Conservation (phyloP, 2,329 filamentous ascomycete species). For the Graphiopsis chlorocephala region DNA sequence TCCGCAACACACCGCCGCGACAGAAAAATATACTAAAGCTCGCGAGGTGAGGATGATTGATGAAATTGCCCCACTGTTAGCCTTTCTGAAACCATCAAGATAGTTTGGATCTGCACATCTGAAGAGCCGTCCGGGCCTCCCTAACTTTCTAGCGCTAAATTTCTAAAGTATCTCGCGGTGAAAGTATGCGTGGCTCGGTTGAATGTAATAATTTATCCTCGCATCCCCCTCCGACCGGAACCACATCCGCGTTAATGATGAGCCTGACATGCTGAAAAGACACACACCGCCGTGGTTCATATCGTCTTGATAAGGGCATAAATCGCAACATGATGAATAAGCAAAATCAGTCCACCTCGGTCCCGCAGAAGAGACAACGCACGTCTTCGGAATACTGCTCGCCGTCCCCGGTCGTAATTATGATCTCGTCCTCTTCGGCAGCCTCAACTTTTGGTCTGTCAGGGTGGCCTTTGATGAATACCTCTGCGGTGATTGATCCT, state of each 20-base stretch:
- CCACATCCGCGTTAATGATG: background rate
- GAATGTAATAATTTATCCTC: background rate
- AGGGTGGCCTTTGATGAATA: constrained; percentile 28
- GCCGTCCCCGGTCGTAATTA: constrained; percentile 27
- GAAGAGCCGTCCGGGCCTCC: background rate
- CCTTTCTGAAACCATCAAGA: background rate
- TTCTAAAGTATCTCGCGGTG: background rate
- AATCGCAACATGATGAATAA: background rate
- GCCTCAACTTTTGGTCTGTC: constrained; percentile 15
- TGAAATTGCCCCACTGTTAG: background rate
- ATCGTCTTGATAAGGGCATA: background rate
- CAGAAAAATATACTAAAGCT: background rate
- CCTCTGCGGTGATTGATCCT: constrained; percentile 21
- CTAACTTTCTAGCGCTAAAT: background rate
- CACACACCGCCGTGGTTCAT: constrained; percentile 2
- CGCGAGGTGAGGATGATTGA: background rate
- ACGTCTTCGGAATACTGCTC: constrained; percentile 25
- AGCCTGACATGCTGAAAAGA: background rate
- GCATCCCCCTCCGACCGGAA: background rate
- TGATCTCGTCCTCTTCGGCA: constrained; percentile 26
- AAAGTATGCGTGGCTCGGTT: background rate
- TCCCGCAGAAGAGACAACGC: constrained; percentile 30
- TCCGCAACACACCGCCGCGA: constrained; percentile 3
- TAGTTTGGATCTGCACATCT: constrained; percentile 9
- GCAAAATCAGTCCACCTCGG: constrained; percentile 5